Percentiles rank a stretch among this genome's conserved stretches.
Evolutionary conservation across 352 stramenopile genomes (phyloP).

Genomic region (Phytopythium cucurbitacearum): DNA sequence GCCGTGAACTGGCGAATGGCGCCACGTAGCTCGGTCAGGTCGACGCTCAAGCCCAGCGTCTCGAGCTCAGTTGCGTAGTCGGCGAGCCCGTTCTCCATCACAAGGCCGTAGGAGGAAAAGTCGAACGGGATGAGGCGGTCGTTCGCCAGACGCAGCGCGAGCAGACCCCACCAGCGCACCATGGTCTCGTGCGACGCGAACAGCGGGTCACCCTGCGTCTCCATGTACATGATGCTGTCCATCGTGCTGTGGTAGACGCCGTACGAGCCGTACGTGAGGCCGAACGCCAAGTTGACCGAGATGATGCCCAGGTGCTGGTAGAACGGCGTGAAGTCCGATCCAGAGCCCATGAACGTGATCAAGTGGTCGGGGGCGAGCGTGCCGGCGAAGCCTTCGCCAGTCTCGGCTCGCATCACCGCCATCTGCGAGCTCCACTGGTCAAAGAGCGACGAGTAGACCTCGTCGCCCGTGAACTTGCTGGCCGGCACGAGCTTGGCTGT

Average conservation of each 20-base stretch:
- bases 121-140: conserved; percentile 13
- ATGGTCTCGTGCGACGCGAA: conserved; percentile 29
- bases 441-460: conserved; percentile 16
- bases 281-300: conserved; percentile 65
- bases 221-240: conserved; percentile 57
- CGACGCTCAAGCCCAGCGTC: conserved; percentile 16
- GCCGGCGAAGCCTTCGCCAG: conserved; percentile 26
- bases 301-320: conserved; percentile 81
- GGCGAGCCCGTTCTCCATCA: conserved; percentile 28
- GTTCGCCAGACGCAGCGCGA: conserved; percentile 32
- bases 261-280: conserved; percentile 26
- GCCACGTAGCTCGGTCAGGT: conserved; percentile 22
- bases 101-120: conserved; percentile 17
- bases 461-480: conserved; percentile 18
- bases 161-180: conserved; percentile 34
- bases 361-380: conserved; percentile 35
- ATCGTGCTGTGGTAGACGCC: conserved; percentile 79
- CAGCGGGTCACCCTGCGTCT: conserved; percentile 35
- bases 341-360: conserved; percentile 52
- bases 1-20: conserved; percentile 25
- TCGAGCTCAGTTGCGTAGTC: conserved; percentile 23
- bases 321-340: conserved; percentile 76
- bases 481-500: conserved; percentile 40
- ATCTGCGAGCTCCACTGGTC: conserved; percentile 28
- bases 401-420: conserved; percentile 21